Evolutionary conservation across 2,329 filamentous ascomycete genomes (phyloP), one percentile per base, ranked within the genome.

Genomic region (Elsinoe ampelina): DNA sequence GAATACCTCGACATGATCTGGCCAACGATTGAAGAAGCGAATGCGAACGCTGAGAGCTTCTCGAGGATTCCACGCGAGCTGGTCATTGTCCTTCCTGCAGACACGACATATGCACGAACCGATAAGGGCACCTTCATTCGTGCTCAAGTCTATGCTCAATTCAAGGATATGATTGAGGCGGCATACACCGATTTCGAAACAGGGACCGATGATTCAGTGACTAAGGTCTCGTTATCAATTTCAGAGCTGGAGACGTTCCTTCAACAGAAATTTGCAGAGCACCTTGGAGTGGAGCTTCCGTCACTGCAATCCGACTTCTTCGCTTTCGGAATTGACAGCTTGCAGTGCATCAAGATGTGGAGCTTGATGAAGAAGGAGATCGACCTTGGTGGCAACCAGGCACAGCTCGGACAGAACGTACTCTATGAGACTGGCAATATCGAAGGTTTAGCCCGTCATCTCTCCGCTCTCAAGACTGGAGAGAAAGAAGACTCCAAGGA

Each of bases 101-200:
- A 74, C 0, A 73, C 71, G 3, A 60, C 65, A 2, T 82, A 79
- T 60, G 72, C 78, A 1, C 67, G 66, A 38, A 82, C 80, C 0
- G 80, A 82, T 58, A 82, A 83, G 63, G 77, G 77, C 2, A 82
- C 77, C 0, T 73, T 79, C 57, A 81, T 82, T 51, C 73, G 80
- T 2, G 74, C 74, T 3, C 73, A 74, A 15, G 72, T 78, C 6
- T 80, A 81, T 60, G 67, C 69, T 43, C 66, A 74, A 26, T 81
- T 80, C 55, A 69, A 71, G 10, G 63, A 72, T 0, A 63, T 74
- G 12, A 81, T 82, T 39, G 71, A 76, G n/a, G 62, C 63, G 2
- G 68, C 71, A 1, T 81, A 81, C 57, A 61, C 61, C 59, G 54
- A 50, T 63, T 69, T 13, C 56, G 64, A 26, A 54, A 65, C 13